phyloP scores from a whole-genome alignment of 805 yeast species.

The Alloascoidea africana region DNA sequence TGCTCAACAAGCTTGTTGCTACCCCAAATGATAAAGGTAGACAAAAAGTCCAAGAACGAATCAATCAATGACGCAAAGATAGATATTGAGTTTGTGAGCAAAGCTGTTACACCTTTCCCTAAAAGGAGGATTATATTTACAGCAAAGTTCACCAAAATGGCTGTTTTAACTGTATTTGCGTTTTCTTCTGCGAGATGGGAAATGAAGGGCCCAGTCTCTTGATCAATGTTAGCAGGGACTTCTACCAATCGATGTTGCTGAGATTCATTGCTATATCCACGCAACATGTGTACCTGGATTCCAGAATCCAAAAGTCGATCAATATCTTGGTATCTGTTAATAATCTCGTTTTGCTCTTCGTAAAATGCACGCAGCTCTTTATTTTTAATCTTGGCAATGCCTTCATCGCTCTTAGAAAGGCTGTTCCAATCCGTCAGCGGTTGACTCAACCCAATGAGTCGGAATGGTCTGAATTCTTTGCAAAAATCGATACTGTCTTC shows the following conservation, averaged over 20 bases:
- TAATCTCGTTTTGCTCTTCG: conserved; percentile 40
- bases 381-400: conserved; percentile 12
- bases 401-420: conserved; percentile 11
- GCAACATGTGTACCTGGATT: conserved; percentile 46
- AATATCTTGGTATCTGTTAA: conserved; percentile 39
- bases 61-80: conserved; percentile 69
- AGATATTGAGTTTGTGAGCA: conserved; percentile 58
- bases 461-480: conserved; percentile 29
- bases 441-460: conserved; percentile 27
- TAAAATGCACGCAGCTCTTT: conserved; percentile 28
- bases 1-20: conserved; percentile 30
- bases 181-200: conserved; percentile 31
- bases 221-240: conserved; percentile 46
- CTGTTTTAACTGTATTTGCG: conserved; percentile 30
- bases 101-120: conserved; percentile 45
- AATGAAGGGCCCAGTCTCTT: conserved; percentile 39
- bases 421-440: conserved; percentile 27
- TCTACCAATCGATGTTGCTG: conserved; percentile 15
- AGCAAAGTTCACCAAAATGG: conserved; percentile 48
- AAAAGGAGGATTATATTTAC: conserved; percentile 41
- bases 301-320: conserved; percentile 61
- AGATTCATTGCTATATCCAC: conserved; percentile 27
- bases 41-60: conserved; percentile 56
- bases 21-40: conserved; percentile 56
- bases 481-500: background rate